phyloP scores from a whole-genome alignment of 2,329 filamentous ascomycete genomes.

The Mycosphaerella arachidis region DNA sequence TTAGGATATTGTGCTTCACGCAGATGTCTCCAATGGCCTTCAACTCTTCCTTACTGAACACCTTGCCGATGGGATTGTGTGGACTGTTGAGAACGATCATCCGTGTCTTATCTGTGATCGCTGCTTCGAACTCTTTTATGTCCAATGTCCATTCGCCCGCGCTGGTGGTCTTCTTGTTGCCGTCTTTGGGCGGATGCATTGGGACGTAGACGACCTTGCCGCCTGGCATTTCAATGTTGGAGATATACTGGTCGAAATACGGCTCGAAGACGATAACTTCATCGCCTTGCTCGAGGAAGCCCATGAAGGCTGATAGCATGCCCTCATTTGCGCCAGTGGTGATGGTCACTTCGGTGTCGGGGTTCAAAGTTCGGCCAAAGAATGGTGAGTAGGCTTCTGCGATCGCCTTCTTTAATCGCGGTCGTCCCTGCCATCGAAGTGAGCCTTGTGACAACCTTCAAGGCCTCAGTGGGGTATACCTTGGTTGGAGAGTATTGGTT shows the following conservation, averaged over 20 bases:
- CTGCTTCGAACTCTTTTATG: conserved; percentile 72
- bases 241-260: conserved; percentile 99
- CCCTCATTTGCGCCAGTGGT: conserved; percentile 89
- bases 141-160: conserved; percentile 86
- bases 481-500: conserved; percentile 98
- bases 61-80: conserved; percentile 96
- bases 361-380: conserved; percentile 76
- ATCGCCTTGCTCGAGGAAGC: conserved; percentile 86
- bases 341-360: conserved; percentile 89
- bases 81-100: conserved; percentile 92
- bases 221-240: conserved; percentile 97
- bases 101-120: conserved; percentile 81
- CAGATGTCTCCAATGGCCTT: conserved; percentile 80
- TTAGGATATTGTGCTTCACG: conserved; percentile 89
- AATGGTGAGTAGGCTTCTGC: conserved; percentile 86
- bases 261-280: conserved; percentile 98
- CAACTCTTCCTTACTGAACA: conserved; percentile 80
- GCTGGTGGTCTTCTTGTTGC: conserved; percentile 72
- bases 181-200: conserved; percentile 80
- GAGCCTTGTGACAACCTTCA: conserved; percentile 8
- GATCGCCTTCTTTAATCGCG: conserved; percentile 86
- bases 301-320: conserved; percentile 98
- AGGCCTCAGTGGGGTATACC: conserved; percentile 34
- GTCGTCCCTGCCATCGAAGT: conserved; percentile 58
- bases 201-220: conserved; percentile 93